phyloP scores from a whole-genome alignment of 1,139 yeast species.

The Sporopachydermia cereana region DNA sequence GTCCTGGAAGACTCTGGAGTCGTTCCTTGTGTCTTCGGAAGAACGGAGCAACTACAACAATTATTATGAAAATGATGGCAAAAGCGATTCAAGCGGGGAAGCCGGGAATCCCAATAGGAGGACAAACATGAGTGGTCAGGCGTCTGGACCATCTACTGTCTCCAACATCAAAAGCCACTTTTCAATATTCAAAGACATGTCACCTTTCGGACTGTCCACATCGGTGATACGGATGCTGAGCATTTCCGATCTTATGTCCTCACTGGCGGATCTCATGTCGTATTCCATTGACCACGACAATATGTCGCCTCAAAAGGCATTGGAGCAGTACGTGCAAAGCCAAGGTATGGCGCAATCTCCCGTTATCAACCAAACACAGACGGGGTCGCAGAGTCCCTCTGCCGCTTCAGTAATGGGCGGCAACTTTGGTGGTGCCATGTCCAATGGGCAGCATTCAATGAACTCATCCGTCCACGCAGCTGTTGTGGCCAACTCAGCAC shows the following conservation, averaged over 20 bases:
- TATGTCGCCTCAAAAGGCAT: neutral
- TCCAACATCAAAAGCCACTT: constrained; percentile 14
- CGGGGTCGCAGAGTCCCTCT: neutral
- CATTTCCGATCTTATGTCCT: constrained; percentile 66
- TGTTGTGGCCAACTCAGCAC: constrained; percentile 20
- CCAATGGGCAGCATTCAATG: neutral
- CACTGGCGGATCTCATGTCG: constrained; percentile 51
- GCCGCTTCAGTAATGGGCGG: too few relatives aligned
- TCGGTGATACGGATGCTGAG: constrained; percentile 59
- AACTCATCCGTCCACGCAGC: constrained; percentile 11
- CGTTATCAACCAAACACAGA: neutral
- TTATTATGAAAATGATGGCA: neutral
- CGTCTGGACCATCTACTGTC: neutral
- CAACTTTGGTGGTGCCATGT: too few relatives aligned
- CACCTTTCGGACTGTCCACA: constrained; percentile 52
- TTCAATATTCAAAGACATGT: constrained; percentile 29
- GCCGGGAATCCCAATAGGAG: neutral
- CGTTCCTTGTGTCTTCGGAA: constrained; percentile 17
- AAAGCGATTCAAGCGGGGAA: neutral
- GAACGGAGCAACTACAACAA: neutral
- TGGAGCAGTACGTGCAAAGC: neutral
- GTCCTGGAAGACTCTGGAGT: constrained; percentile 5
- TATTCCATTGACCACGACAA: constrained; percentile 29
- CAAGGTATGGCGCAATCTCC: neutral
- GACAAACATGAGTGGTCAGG: constrained; percentile 9